Evolutionary conservation across 495 filamentous ascomycete genomes (phyloP), one percentile per base, ranked within the genome.

Genomic region (Penicillium antarcticum): DNA sequence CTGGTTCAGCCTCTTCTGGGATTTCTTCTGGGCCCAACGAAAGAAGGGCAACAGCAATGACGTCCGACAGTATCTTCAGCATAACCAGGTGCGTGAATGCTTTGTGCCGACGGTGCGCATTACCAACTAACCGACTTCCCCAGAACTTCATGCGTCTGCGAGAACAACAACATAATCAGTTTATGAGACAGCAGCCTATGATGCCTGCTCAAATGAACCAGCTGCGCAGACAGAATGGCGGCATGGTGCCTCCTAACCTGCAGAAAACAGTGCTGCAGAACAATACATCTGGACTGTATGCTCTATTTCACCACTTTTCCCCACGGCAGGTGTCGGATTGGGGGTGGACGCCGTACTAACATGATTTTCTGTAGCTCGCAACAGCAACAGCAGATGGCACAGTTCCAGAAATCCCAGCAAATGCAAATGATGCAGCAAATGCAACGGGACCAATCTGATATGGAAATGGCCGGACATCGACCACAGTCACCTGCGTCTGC

Each of bases 1-100:
- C 52, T 98, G 94, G 94, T 98, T 95, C 70, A 88, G 83, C 63
- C 76, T 96, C 31, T 98, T 98, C 68, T 97, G 89, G 91, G 94
- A 97, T 56, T 89, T 97, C 61, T 95, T 86, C 60, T 81, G 80
- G 61, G 88, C 89, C 41, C 85, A 87, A 61, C 84, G 87, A 51
- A 81, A 80, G 54, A 80, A 82, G 62, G 75, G 73, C n/a, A 77
- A 69, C 56, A 75, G 61, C 48, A 66, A 73, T 35, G 75, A 76
- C 46, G 82, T 87, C 26, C 75, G 74, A 46, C 81, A 85, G 68
- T 92, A 92, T 67, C 81, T 94, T 17, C 71, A 81, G 40, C 87
- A 94, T 57, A 91, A 83, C 51, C 88, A 92, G 83, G 89, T 96
- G 81, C 40, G 78, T 67, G 42, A 37, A 8, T 38, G 29, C 19